Evolutionary conservation across 1,139 yeast genomes (phyloP).

Genomic region (Debaryomyces nepalensis): DNA sequence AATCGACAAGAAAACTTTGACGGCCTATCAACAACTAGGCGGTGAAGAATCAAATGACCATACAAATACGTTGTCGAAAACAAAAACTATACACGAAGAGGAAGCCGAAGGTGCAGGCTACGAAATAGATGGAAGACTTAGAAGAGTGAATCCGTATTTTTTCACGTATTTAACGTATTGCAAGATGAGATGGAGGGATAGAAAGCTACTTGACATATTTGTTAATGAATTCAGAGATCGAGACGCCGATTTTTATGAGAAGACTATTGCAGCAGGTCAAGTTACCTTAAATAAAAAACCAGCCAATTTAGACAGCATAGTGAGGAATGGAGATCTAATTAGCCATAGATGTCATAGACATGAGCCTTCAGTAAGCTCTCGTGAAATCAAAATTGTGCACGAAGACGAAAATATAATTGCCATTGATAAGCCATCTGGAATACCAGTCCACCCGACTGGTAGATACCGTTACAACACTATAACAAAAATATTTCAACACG

Average conservation of each 20-base stretch:
- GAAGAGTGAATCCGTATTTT: constrained; percentile 83
- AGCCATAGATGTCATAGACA: constrained; percentile 85
- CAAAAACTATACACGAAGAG: constrained; percentile 57
- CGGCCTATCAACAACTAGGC: constrained; percentile 49
- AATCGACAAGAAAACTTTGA: constrained; percentile 44
- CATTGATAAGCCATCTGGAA: constrained; percentile 92
- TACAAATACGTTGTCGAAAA: constrained; percentile 28
- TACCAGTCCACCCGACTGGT: constrained; percentile 98
- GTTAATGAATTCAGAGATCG: constrained; percentile 83
- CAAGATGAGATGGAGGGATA: constrained; percentile 88
- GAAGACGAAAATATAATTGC: constrained; percentile 82
- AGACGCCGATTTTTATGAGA: constrained; percentile 66
- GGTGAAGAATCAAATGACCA: constrained; percentile 33
- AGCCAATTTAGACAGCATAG: constrained; percentile 66
- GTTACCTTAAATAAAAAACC: constrained; percentile 72
- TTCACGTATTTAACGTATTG: constrained; percentile 91
- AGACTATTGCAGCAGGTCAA: constrained; percentile 71
- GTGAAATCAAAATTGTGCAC: constrained; percentile 70
- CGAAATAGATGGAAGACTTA: constrained; percentile 58
- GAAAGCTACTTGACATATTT: constrained; percentile 78
- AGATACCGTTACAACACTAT: constrained; percentile 85
- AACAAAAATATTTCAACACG: constrained; percentile 78
- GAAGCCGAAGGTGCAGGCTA: constrained; percentile 59
- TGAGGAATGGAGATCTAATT: constrained; percentile 84
- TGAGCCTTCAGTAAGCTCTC: constrained; percentile 85